Base-by-base conservation (phyloP, 495 filamentous ascomycete species). In the Penicillium verhagenii region DNA sequence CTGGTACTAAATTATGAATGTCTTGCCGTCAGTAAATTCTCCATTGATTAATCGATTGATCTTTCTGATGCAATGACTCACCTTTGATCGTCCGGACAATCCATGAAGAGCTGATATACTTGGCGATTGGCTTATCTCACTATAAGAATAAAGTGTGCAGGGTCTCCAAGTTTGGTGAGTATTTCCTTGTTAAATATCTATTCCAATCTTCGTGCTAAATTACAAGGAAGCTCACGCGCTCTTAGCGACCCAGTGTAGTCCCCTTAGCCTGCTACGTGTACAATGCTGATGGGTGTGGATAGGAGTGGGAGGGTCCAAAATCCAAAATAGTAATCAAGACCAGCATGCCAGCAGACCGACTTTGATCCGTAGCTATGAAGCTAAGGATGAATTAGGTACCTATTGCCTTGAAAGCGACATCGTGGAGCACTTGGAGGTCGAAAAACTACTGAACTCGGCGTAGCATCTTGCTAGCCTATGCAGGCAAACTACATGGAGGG, bases 231-330 rank as follows among this genome's bases (percentile, higher is more conserved):
- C 45, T 51, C 39, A 19, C 37, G 20, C 26, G 26, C 29, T 48
- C 52, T 23, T 56, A 45, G 47, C 55, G 61, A 67, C 59, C 57
- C 57, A 61, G 13, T 61, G 57, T 65, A 57, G 60, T 56, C 47
- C 52, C 33, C 44, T 37, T 60, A 51, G 56, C 49, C 43, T 59
- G 68, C 70, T 71, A 72, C 71, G 72, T 73, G 66, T 67, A 64
- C 69, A 68, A 58, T 53, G 46, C 55, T 70, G 61, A 67, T 64
- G 65, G 64, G 65, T 60, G 53, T 52, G 45, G 61, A 67, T 64
- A 64, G 64, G 65, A 59, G 53, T 52, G 45, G 21, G 47, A 40
- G 29, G 40, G 29, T 10, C 46, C 24, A 37, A 44, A 48, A 52
- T 62, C 60, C 24, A 37, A 44, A 52, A 55, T 62, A 57, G 63